Conservation (phyloP, 441 rosid species). For the Pelargonium hybrid region DNA sequence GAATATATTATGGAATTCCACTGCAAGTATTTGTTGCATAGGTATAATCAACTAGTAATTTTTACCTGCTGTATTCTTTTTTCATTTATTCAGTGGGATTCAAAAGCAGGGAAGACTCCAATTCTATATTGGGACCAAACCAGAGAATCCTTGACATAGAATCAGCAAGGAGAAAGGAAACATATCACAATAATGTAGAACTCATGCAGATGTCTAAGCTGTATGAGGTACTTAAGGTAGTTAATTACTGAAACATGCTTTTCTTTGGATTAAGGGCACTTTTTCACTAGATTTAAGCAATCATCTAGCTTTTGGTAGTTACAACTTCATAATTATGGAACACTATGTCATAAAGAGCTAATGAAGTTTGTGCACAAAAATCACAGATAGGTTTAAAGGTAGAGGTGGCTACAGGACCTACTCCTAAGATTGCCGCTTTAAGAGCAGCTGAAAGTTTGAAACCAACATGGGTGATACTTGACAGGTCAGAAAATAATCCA, state of each 20-base stretch:
- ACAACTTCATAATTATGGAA: background rate
- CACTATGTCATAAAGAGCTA: background rate
- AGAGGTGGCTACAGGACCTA: slow-evolving; percentile 34
- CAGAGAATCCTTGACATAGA: slow-evolving; percentile 29
- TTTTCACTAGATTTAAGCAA: background rate
- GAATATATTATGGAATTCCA: no score
- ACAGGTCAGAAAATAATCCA: slow-evolving; percentile 30
- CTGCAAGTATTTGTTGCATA: no score
- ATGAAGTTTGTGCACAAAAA: slow-evolving; percentile 7
- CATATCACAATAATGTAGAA: slow-evolving; percentile 29
- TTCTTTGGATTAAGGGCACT: background rate
- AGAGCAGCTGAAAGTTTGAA: slow-evolving; percentile 28
- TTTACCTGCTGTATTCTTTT: background rate
- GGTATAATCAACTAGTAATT: background rate
- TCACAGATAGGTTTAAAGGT: slow-evolving; percentile 37
- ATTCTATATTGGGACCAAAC: slow-evolving; percentile 35
- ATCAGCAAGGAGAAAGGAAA: slow-evolving; percentile 30
- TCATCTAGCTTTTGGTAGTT: background rate
- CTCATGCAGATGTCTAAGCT: slow-evolving; percentile 25
- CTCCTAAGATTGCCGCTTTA: slow-evolving; percentile 29
- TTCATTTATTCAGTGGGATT: slow-evolving; percentile 35
- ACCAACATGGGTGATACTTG: slow-evolving; percentile 37
- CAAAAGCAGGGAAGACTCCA: slow-evolving; percentile 30
- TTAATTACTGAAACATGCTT: background rate
- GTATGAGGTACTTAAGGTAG: slow-evolving; percentile 31